Base-by-base conservation (phyloP, 345 rosid genomes). In the Iberis pinnata region DNA sequence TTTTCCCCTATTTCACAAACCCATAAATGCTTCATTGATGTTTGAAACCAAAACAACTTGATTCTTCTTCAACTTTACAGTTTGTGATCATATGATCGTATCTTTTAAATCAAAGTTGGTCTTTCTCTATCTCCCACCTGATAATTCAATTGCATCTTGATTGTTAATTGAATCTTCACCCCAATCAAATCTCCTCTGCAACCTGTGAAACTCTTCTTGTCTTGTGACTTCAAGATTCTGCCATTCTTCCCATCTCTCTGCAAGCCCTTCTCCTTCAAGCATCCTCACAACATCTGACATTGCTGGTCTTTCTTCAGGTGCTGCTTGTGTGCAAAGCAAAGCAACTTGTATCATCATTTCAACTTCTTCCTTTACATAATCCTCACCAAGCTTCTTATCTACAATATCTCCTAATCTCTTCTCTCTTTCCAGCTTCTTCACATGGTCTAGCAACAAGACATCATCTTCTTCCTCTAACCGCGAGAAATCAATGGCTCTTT, bases 241-340 rank as follows among this genome's bases (percentile, higher is more conserved):
- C 97, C 99, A 93, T 58, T 93, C 99, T 73, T 86, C 90, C 99
- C 99, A 93, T 73, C 95, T 79, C 76, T 88, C 95, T 0, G 97
- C 97, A 41, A 88, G 71, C 43, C 97, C 99, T 61, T 93, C 99
- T 32, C 99, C 99, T 76, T 93, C 99, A 39, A 93, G 77, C 99
- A 93, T 93, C 76, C 94, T 76, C 32, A 86, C 95, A 42, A 93
- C 99, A 42, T 85, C 99, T 0, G 97, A 88, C 99, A 88, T 93
- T 0, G 81, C 71, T 2, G 99, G 99, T 25, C 97, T 80, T 18
- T 83, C 97, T 70, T 88, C 97, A 0, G 99, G 94, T 5, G 81
- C 81, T 36, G 75, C 75, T 69, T 93, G 99, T 7, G 97, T 93
- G 49, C 97, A 88, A 1, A 93, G 76, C 70, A 88, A 68, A 0